Percentiles rank a stretch among this genome's conserved stretches.
Conservation (phyloP, 176 grass and related monocot species). For the Oryza longistaminata region DNA sequence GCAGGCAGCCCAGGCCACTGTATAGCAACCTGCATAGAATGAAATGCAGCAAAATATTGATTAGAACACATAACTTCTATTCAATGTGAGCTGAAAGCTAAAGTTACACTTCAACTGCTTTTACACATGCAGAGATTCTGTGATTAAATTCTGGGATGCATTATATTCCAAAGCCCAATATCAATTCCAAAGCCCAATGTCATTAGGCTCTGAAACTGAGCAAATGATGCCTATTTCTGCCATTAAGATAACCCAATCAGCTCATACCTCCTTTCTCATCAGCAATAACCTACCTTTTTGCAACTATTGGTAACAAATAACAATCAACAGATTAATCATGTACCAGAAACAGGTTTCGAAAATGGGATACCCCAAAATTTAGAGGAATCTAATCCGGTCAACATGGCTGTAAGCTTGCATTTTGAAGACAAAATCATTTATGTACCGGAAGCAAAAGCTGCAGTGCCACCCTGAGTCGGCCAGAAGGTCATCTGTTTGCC, state of each 20-base stretch:
- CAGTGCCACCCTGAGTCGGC: conserved; percentile 95
- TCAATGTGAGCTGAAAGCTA: conserved; percentile 6
- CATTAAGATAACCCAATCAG: neutral
- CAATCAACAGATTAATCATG: neutral
- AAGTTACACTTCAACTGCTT: neutral
- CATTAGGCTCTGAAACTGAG: neutral
- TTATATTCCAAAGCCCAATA: neutral
- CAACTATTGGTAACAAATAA: neutral
- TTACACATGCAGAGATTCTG: conserved; percentile 9
- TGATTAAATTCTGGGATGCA: neutral
- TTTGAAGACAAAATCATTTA: conserved; percentile 81
- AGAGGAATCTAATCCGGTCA: conserved; percentile 59
- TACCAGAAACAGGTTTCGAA: neutral
- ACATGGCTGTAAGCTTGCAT: conserved; percentile 92
- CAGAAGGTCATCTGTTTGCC: conserved; percentile 77
- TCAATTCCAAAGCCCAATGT: neutral
- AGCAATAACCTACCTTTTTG: neutral
- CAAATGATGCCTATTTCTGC: neutral
- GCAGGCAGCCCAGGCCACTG: conserved; percentile 79
- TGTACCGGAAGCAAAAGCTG: conserved; percentile 83
- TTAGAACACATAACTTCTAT: neutral
- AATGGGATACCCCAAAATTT: neutral
- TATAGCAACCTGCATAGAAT: conserved; percentile 58
- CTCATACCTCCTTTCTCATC: neutral
- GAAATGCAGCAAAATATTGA: neutral